These are phyloP conservation scores for Cordyceps cateniannulata DNA, from an alignment of 2,329 filamentous ascomycete species.

Conservation along the genomic window DNA sequence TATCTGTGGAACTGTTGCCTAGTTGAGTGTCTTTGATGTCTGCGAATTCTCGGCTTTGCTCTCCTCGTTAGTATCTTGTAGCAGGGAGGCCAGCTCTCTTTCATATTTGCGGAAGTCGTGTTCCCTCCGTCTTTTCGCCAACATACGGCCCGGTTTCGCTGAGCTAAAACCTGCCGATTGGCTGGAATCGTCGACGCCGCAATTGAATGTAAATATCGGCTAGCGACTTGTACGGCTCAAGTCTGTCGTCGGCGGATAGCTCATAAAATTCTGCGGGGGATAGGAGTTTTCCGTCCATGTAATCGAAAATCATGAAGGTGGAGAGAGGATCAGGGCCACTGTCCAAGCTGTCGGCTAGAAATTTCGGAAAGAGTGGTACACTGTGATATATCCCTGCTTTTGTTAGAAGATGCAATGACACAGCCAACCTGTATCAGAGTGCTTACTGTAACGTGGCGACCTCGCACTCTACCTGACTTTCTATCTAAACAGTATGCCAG, in stretches of 20 bases:
- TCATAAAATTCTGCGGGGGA: not conserved
- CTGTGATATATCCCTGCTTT: not conserved
- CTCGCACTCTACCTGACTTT: not conserved
- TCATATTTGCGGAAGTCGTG: not conserved
- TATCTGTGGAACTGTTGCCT: too few species aligned
- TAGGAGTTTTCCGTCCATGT: not conserved
- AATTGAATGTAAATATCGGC: not conserved
- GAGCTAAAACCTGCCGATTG: not conserved
- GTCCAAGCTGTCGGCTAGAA: not conserved
- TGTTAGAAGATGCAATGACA: not conserved
- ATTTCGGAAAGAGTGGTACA: not conserved
- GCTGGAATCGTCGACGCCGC: not conserved
- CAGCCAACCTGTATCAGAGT: not conserved
- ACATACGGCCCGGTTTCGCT: not conserved
- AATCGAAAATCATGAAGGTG: not conserved
- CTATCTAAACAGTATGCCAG: not conserved
- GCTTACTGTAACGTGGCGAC: not conserved
- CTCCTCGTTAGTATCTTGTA: not conserved
- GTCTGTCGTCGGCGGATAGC: not conserved
- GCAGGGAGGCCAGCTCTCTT: not conserved
- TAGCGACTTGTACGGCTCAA: not conserved
- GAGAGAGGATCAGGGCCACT: not conserved
- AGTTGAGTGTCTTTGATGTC: not conserved
- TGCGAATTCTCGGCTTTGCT: not conserved
- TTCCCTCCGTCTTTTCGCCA: not conserved